Conservation (phyloP, 345 rosid species). For the Rhodomyrtus tomentosa region DNA sequence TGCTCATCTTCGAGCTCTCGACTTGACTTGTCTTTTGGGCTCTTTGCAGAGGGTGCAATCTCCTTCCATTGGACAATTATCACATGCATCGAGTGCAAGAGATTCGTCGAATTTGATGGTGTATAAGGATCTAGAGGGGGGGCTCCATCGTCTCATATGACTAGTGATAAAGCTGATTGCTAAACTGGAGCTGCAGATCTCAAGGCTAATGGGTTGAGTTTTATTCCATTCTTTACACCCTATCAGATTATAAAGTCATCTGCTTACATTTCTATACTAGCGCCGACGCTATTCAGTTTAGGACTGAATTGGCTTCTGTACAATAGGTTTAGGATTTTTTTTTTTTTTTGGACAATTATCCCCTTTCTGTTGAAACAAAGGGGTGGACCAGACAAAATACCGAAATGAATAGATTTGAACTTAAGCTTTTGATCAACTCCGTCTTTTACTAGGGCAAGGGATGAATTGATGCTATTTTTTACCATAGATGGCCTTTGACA, state of each 20-base stretch:
- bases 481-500: not conserved
- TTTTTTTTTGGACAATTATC: too few species aligned
- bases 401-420: too few species aligned
- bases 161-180: not conserved
- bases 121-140: not conserved
- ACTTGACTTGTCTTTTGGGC: not conserved
- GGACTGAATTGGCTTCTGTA: too few species aligned
- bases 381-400: too few species aligned
- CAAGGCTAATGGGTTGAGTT: not conserved
- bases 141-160: not conserved
- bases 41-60: not conserved
- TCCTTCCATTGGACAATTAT: not conserved
- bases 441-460: not conserved
- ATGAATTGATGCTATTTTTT: not conserved
- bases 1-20: not conserved
- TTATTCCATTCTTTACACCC: too few species aligned
- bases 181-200: not conserved
- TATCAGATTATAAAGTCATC: not conserved
- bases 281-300: too few species aligned
- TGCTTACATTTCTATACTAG: not conserved
- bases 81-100: not conserved
- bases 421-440: too few species aligned
- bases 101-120: not conserved
- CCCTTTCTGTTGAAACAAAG: too few species aligned
- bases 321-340: too few species aligned